Evolutionary conservation across 2,329 filamentous ascomycete species (phyloP), one percentile per base, ranked within the genome.

Genomic region (Colletotrichum lini): DNA sequence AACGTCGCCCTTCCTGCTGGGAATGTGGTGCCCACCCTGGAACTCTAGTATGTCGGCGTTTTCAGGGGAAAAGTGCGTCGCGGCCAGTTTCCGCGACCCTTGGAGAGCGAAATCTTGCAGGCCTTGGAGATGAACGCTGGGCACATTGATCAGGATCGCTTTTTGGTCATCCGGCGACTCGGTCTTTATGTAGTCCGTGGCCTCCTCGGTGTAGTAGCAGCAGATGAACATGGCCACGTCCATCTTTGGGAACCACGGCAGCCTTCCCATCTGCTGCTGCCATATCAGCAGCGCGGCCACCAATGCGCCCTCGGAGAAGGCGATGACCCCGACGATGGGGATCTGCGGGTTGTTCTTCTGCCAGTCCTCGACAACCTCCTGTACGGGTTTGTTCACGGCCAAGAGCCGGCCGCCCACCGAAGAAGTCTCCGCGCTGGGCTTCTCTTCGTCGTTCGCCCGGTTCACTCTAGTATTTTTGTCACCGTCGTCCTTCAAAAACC

Each of bases 221-320:
- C 52, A 56, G 2, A 56, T 56, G 30, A 56, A 30, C 23, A 56
- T 30, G 52, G 52, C 52, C 3, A 56, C 26, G 2, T 30, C 23
- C 9, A 56, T 56, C 26, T 4, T 18, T 30, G 52, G 52, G 23
- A 56, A 30, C 52, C 52, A 56, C 30, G 52, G 30, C 7, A 38
- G 30, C 18, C 53, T 18, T 35, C 53, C 53, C 15, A n/a, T 30
- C 53, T 56, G 53, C 26, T 40, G 53, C 53, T 56, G 53, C 53
- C 53, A 56, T 4, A 56, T 1, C 35, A 56, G 35, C 53, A 56
- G n/a, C 9, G 53, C 2, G 30, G 53, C 53, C 9, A 56, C 53
- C 53, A 56, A n/a, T 18, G 53, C 53, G 53, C 53, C 53, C 26
- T 56, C 53, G 30, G 53, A 56, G 35, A 56, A 56, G 53, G 53